Conservation (phyloP, 148 eudicot genomes). For the Suaeda aralocaspica region DNA sequence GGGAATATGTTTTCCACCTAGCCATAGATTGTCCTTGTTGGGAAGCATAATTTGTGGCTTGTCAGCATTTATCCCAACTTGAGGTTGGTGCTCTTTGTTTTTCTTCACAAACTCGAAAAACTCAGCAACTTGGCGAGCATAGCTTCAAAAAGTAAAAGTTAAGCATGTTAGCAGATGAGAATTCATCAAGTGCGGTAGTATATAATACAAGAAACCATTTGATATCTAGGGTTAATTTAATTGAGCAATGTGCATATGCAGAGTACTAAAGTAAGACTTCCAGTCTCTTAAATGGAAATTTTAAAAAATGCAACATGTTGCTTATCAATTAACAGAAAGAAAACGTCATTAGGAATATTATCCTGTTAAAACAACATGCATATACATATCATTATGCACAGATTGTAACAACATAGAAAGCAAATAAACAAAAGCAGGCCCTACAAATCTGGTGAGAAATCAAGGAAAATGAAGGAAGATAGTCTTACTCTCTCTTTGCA, state of each 20-base stretch:
- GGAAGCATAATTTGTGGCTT: constrained; percentile 45
- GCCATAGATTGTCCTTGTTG: constrained; percentile 43
- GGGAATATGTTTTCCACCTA: constrained; percentile 42
- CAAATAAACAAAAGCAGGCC: not conserved
- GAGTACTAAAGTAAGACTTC: no score
- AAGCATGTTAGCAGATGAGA: not conserved
- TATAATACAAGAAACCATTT: not conserved
- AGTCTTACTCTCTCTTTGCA: constrained; percentile 80
- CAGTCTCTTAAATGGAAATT: not conserved
- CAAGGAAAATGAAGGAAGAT: not conserved
- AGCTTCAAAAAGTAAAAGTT: constrained; percentile 47
- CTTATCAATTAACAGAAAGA: not conserved
- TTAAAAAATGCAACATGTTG: no score
- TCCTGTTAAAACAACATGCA: not conserved
- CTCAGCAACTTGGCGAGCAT: constrained; percentile 85
- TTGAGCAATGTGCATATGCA: not conserved
- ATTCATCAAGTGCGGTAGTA: not conserved
- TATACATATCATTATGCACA: not conserved
- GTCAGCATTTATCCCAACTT: constrained; percentile 27
- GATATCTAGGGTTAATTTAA: no score
- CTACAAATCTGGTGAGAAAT: not conserved
- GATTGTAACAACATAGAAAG: not conserved
- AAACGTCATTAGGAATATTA: no score
- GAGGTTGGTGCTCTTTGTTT: constrained; percentile 48
- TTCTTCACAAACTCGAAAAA: constrained; percentile 82